Conservation (phyloP, 768 basidiomycete species). For the Leccinum longicurvipes region DNA sequence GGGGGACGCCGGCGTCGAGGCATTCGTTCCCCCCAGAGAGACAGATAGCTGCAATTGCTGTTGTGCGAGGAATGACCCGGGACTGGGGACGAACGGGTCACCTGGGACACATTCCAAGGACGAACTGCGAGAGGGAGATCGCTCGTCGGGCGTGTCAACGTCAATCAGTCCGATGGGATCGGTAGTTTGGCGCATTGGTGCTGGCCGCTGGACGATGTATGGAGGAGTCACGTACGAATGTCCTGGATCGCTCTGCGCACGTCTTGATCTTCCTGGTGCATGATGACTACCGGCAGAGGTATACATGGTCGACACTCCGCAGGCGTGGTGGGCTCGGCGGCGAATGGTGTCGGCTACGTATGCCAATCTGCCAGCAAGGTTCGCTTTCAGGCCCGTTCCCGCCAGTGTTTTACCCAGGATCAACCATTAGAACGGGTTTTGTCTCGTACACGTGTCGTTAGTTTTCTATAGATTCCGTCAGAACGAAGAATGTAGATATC, state of each 20-base stretch:
- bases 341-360: neutral
- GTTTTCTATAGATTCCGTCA: neutral
- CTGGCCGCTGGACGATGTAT: conserved; percentile 23
- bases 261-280: conserved; percentile 10
- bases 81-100: conserved; percentile 11
- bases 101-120: conserved; percentile 18
- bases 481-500: neutral
- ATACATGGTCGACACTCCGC: conserved; percentile 11
- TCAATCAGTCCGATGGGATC: conserved; percentile 10
- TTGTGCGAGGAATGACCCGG: conserved; percentile 9
- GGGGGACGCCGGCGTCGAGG: conserved; percentile 17
- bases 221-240: conserved; percentile 20
- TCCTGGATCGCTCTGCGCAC: conserved; percentile 24
- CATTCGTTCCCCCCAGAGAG: conserved; percentile 3
- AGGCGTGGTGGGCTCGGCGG: neutral
- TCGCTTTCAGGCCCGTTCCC: neutral
- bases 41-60: neutral
- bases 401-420: neutral
- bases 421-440: neutral
- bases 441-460: conserved; percentile 5
- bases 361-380: neutral
- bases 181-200: conserved; percentile 22
- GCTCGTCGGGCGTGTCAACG: neutral
- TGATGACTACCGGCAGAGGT: conserved; percentile 8
- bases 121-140: conserved; percentile 19